Percentiles rank a stretch among this genome's conserved stretches.
These are phyloP conservation scores for Hyaloscypha bicolor DNA, from an alignment of 495 filamentous ascomycete species.

Conservation along the genomic window DNA sequence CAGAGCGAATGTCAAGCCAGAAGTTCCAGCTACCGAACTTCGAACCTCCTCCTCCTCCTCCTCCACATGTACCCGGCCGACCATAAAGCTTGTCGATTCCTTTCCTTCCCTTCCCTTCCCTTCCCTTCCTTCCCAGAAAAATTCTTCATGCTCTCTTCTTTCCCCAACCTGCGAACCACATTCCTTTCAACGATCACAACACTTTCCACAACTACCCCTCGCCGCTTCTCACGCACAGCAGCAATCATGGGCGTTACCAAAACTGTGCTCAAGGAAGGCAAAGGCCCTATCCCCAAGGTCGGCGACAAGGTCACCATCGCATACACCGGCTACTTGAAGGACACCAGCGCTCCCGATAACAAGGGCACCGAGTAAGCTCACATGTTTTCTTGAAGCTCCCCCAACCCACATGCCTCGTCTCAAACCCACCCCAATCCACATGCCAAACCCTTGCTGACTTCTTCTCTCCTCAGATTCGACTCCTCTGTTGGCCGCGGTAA, in stretches of 20 bases:
- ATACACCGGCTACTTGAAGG: constrained; percentile 83
- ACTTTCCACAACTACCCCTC: constrained; percentile 5
- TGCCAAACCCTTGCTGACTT: constrained; percentile 13
- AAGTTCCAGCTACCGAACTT: constrained; percentile 2
- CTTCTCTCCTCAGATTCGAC: constrained; percentile 65
- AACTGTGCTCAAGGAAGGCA: constrained; percentile 44
- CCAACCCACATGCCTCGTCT: background rate
- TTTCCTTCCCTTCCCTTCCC: too few relatives aligned
- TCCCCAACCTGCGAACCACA: constrained; percentile 2
- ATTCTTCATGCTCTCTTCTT: constrained; percentile 4
- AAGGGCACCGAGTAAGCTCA: constrained; percentile 50
- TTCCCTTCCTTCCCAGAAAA: constrained; percentile 1
- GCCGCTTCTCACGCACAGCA: constrained; percentile 29
- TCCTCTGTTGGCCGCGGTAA: constrained; percentile 67
- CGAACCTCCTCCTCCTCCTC: background rate
- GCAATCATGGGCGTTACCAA: constrained; percentile 54
- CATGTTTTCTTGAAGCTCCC: background rate
- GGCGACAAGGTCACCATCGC: constrained; percentile 76
- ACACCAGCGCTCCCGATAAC: constrained; percentile 51
- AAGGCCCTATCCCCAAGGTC: constrained; percentile 53
- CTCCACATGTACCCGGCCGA: background rate
- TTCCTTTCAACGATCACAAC: constrained; percentile 9
- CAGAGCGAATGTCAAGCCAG: background rate
- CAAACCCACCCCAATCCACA: background rate
- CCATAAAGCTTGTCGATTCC: background rate